Percentiles rank a stretch among this genome's conserved stretches.
Evolutionary conservation across 441 rosid species (phyloP).

Genomic region (Pelargonium myrrhifolium): DNA sequence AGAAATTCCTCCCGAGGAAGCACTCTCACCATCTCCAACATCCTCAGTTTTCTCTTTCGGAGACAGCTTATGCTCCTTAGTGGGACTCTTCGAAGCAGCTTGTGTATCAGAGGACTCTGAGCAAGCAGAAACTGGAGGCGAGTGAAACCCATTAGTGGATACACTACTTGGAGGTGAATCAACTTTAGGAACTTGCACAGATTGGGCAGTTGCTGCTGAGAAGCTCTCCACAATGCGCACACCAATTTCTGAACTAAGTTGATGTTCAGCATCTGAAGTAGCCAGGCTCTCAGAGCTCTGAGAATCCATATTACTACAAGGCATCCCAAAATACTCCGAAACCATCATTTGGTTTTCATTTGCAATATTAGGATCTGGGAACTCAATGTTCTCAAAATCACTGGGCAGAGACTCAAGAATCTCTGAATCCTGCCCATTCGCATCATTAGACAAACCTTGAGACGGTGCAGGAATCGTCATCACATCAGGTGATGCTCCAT

Average conservation of each 20-base stretch:
- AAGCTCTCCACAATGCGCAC: constrained; percentile 40
- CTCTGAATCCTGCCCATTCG: constrained; percentile 33
- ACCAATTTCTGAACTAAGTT: constrained; percentile 39
- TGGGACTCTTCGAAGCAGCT: constrained; percentile 37
- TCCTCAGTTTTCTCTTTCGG: constrained; percentile 34
- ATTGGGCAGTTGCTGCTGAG: constrained; percentile 35
- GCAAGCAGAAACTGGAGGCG: constrained; percentile 55
- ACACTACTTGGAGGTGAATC: constrained; percentile 79
- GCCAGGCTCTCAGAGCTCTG: constrained; percentile 58
- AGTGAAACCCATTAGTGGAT: constrained; percentile 60
- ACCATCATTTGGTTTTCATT: constrained; percentile 94
- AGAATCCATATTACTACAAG: constrained; percentile 48
- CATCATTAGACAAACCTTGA: constrained; percentile 32
- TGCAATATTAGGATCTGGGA: constrained; percentile 76
- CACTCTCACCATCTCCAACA: constrained; percentile 37
- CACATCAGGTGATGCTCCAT: constrained; percentile 81
- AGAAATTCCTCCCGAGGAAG: constrained; percentile 39
- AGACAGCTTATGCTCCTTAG: constrained; percentile 40
- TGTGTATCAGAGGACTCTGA: constrained; percentile 46
- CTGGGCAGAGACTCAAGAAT: constrained; percentile 39
- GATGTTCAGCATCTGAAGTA: constrained; percentile 50
- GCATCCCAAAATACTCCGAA: constrained; percentile 74
- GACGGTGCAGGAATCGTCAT: constrained; percentile 58
- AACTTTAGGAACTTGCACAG: constrained; percentile 44
- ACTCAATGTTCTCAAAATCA: constrained; percentile 87